Base-by-base conservation (phyloP, 768 basidiomycete species). In the Phylloporus rhodoxanthus region DNA sequence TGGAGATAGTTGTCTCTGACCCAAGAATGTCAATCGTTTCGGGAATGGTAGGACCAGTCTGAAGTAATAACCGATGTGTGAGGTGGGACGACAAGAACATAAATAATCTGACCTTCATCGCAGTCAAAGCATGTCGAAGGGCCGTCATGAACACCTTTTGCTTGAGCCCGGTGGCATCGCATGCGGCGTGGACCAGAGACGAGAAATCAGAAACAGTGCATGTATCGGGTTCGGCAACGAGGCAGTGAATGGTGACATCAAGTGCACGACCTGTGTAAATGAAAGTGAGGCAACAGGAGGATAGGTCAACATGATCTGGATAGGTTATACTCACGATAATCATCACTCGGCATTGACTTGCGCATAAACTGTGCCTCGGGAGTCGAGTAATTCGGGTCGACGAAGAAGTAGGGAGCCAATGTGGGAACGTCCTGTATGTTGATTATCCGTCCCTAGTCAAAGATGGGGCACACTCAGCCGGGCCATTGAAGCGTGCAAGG, bases 91-190 rank as follows among this genome's bases (percentile, higher is more conserved):
- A 17, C 8, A 17, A 29, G 6, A 7, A 14, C 2, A 41, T 23
- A 8, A 2, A 15, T 25, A 60, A 75, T 10, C 37, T n/a, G 48
- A 86, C 93, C 80, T 88, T 91, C 71, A 82, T 79, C 2, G 84
- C 93, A 1, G 86, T 92, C 56, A 96, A 63, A 3, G 85, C 87
- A 61, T 88, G 80, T 45, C 94, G 70, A 44, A 95, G 66, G 0
- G 80, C 76, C 2, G 77, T 84, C 82, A 93, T 84, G 56, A 90
- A 80, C 19, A 70, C 56, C 45, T 78, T 84, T 38, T 67, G 67
- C 45, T 74, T 69, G 11, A 78, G 48, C 3, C 64, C 68, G 2
- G 72, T 57, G 28, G 58, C 62, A 29, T 71, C 66, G 29, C 71
- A 73, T 55, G 75, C 75, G 11, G 72, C 67, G 23, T 80, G 74